A percentile compares a stretch with the other conserved stretches of the same genome.
These are phyloP conservation scores for Cystobasidium slooffiae DNA, from an alignment of 1,284 basidiomycete species.

Conservation along the genomic window DNA sequence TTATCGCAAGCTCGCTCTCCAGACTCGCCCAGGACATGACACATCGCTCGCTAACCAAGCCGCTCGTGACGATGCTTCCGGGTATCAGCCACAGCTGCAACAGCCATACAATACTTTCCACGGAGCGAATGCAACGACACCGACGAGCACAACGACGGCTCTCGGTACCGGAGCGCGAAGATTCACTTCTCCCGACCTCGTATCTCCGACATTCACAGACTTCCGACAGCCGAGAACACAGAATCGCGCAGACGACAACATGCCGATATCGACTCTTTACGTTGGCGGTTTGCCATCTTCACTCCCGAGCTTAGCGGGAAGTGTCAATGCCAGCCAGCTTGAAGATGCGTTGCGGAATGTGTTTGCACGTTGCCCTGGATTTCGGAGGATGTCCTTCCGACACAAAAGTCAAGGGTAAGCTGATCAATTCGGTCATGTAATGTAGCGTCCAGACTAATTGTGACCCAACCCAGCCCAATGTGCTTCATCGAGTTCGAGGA, in stretches of 20 bases:
- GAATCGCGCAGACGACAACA: constrained; percentile 83
- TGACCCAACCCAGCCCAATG: constrained; percentile 44
- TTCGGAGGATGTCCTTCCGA: constrained; percentile 87
- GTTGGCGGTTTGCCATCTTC: constrained; percentile 80
- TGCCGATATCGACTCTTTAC: constrained; percentile 91
- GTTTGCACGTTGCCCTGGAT: constrained; percentile 79
- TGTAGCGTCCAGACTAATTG: constrained; percentile 27
- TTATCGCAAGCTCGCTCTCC: neutral
- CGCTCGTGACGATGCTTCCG: neutral
- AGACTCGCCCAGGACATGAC: neutral
- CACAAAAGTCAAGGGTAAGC: constrained; percentile 98
- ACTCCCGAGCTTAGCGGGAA: constrained; percentile 22
- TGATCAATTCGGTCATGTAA: constrained; percentile 67
- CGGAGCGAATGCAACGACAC: constrained; percentile 9
- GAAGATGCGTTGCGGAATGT: constrained; percentile 82
- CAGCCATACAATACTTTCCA: neutral
- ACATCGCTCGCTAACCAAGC: neutral
- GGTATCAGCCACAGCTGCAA: neutral
- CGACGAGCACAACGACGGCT: neutral
- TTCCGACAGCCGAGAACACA: constrained; percentile 45
- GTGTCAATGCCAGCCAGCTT: constrained; percentile 68
- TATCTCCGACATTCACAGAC: constrained; percentile 34
- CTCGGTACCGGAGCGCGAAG: neutral
- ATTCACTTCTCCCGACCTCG: constrained; percentile 15
- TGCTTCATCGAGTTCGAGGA: constrained; percentile 76